A percentile compares a stretch with the other conserved stretches of the same genome.
phyloP scores from a whole-genome alignment of 1,139 yeast genomes.

The Kodamaea alishanica region DNA sequence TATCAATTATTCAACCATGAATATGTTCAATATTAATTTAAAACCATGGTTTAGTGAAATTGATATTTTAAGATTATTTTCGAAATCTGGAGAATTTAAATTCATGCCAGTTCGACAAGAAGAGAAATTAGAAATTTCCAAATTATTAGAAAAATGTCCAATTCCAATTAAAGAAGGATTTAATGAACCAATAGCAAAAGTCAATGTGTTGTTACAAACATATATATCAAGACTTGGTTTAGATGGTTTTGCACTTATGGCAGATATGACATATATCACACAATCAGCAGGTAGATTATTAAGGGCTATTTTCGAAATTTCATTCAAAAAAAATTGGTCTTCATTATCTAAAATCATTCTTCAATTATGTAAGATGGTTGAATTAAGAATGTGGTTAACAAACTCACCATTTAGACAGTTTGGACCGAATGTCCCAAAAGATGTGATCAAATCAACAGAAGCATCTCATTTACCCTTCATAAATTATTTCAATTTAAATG shows the following conservation, averaged over 20 bases:
- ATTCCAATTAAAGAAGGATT: conserved; percentile 76
- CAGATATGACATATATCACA: conserved; percentile 91
- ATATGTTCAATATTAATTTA: conserved; percentile 55
- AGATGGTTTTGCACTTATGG: conserved; percentile 86
- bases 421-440: conserved; percentile 56
- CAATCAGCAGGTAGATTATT: conserved; percentile 91
- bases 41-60: conserved; percentile 64
- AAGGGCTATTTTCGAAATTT: conserved; percentile 81
- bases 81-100: conserved; percentile 81
- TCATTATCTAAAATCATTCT: conserved; percentile 54
- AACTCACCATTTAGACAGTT: conserved; percentile 88
- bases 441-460: conserved; percentile 71
- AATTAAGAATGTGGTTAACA: conserved; percentile 76
- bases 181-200: conserved; percentile 73
- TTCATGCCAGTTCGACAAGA: conserved; percentile 82
- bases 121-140: conserved; percentile 73
- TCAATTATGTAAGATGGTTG: conserved; percentile 76
- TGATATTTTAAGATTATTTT: conserved; percentile 73
- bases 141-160: conserved; percentile 73
- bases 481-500: conserved; percentile 64
- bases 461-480: conserved; percentile 81
- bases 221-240: conserved; percentile 71
- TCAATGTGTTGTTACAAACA: conserved; percentile 76
- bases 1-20: conserved; percentile 70
- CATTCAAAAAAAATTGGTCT: conserved; percentile 72